Evolutionary conservation across 192 early-diverging fungal genomes (phyloP).

Genomic region (Umbelopsis isabellina): DNA sequence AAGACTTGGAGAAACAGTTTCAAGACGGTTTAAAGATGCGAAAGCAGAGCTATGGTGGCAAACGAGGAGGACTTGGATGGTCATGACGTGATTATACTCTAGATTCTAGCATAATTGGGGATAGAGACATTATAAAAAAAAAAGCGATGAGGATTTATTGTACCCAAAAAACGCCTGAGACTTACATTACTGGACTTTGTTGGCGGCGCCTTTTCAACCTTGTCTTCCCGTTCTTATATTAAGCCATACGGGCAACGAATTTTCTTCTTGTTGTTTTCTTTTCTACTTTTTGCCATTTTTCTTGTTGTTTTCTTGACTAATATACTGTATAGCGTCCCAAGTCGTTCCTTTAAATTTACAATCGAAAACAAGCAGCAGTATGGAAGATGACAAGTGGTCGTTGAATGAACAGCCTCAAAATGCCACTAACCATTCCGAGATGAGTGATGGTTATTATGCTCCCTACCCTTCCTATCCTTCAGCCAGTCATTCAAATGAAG

Average conservation of each 20-base stretch:
- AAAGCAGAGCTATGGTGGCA: slow-evolving; percentile 55
- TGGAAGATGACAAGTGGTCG: slow-evolving; percentile 22
- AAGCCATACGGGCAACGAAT: not conserved
- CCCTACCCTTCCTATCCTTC: slow-evolving; percentile 4
- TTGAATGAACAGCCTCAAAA: slow-evolving; percentile 10
- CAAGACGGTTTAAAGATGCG: slow-evolving; percentile 54
- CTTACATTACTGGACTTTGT: not conserved
- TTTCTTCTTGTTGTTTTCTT: not conserved
- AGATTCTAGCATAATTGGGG: not conserved
- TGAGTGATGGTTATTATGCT: not conserved
- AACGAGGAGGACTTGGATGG: slow-evolving; percentile 52
- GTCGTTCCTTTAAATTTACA: slow-evolving; percentile 10
- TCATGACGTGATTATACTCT: not conserved
- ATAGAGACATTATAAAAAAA: slow-evolving; percentile 1
- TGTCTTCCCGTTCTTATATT: not conserved
- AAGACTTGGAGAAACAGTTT: slow-evolving; percentile 66
- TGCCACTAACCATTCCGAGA: slow-evolving; percentile 3
- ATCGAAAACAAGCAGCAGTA: slow-evolving; percentile 1
- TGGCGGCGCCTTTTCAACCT: slow-evolving; percentile 19
- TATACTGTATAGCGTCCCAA: not conserved
- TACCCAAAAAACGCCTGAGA: not conserved
- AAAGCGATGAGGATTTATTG: not conserved
- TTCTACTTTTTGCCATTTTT: not conserved
- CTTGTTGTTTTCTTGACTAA: not conserved
- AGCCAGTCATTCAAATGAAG: not conserved